Evolutionary conservation across 371 early-diverging fungal species (phyloP).

Genomic region (Haplosporangium sp.): DNA sequence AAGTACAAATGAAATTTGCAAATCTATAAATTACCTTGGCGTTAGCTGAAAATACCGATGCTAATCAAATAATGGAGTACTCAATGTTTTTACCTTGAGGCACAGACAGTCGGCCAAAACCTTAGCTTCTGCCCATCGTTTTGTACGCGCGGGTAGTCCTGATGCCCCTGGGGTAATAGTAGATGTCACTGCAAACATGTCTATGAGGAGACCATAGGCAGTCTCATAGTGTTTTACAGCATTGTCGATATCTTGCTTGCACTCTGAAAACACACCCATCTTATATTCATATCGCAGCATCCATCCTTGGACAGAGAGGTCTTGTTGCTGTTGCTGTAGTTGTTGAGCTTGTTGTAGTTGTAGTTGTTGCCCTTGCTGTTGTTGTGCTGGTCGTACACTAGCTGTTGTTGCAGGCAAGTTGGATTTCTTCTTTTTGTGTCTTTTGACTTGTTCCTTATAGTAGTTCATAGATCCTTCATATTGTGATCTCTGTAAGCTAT

Average conservation of each 20-base stretch:
- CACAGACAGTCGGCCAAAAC: slow-evolving; percentile 77
- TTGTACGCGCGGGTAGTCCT: slow-evolving; percentile 60
- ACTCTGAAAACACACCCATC: slow-evolving; percentile 80
- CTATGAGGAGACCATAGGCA: slow-evolving; percentile 73
- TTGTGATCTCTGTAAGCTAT: slow-evolving; percentile 75
- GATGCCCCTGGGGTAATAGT: slow-evolving; percentile 61
- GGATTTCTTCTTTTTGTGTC: slow-evolving; percentile 76
- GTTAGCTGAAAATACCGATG: not conserved
- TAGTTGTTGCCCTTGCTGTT: slow-evolving; percentile 30
- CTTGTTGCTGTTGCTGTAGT: slow-evolving; percentile 55
- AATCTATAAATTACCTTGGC: slow-evolving; percentile 60
- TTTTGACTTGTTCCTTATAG: slow-evolving; percentile 81
- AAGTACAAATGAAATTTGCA: slow-evolving; percentile 77
- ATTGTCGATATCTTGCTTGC: slow-evolving; percentile 81
- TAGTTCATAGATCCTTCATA: slow-evolving; percentile 77
- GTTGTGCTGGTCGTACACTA: slow-evolving; percentile 30
- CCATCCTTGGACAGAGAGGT: slow-evolving; percentile 78
- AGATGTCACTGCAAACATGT: slow-evolving; percentile 71
- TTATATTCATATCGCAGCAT: slow-evolving; percentile 87
- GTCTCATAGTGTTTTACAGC: slow-evolving; percentile 82
- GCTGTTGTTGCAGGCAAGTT: slow-evolving; percentile 66
- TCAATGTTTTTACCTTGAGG: slow-evolving; percentile 65
- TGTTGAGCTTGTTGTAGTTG: slow-evolving; percentile 23
- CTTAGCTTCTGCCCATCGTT: slow-evolving; percentile 74
- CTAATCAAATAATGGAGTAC: not conserved